A percentile compares a stretch with the other conserved stretches of the same genome.
These are phyloP conservation scores for Protomyces gravidus DNA, from an alignment of 1,139 yeast species.

Conservation along the genomic window DNA sequence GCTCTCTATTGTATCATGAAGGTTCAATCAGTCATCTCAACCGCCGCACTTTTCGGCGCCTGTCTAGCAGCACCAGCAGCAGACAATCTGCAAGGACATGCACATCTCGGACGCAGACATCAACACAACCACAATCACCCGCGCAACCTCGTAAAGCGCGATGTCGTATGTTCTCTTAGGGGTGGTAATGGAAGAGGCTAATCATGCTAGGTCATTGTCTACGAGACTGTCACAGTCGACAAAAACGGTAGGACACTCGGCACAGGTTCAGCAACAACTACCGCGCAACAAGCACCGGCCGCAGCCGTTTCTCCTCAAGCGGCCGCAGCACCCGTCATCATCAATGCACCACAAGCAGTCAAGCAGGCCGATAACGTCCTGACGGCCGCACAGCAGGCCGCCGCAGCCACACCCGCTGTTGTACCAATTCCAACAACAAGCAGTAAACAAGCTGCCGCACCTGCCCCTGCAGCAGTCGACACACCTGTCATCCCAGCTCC, in stretches of 20 bases:
- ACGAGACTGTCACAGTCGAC: slow-evolving; percentile 17
- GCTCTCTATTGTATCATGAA: slow-evolving; percentile 2
- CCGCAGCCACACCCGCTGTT: not conserved
- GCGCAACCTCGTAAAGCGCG: not conserved
- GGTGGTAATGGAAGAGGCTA: no score
- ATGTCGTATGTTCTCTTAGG: slow-evolving; percentile 4
- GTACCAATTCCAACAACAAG: not conserved
- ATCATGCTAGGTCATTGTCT: slow-evolving; percentile 13
- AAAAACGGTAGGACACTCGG: slow-evolving; percentile 10
- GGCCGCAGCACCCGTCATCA: slow-evolving; percentile 47
- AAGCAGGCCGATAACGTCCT: not conserved
- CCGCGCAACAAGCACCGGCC: slow-evolving; percentile 40
- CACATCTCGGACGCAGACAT: slow-evolving; percentile 11
- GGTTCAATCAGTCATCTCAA: slow-evolving; percentile 10
- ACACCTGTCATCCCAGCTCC: not conserved
- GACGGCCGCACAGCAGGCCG: not conserved
- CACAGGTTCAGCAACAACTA: slow-evolving; percentile 1
- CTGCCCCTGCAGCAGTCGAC: not conserved
- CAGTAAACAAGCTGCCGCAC: not conserved
- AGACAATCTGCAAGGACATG: slow-evolving; percentile 8
- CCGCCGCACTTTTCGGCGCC: slow-evolving; percentile 5
- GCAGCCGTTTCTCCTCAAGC: slow-evolving; percentile 44
- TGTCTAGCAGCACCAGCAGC: slow-evolving; percentile 8
- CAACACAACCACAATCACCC: slow-evolving; percentile 1
- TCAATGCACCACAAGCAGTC: not conserved